A percentile compares a stretch with the other conserved stretches of the same genome.
Evolutionary conservation across 345 rosid genomes (phyloP).

Genomic region (Corchorus olitorius): DNA sequence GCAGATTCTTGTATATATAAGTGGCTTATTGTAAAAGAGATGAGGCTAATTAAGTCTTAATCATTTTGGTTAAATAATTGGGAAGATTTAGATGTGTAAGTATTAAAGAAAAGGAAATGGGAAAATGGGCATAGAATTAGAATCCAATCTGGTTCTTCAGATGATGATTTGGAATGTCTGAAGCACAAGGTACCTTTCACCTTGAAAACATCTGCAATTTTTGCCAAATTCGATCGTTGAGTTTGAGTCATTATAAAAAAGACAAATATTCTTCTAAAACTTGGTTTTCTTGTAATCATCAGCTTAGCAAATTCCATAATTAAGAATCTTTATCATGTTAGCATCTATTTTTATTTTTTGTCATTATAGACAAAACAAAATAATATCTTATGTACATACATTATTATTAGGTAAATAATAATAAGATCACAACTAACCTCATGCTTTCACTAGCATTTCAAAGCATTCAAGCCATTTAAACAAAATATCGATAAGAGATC

Average conservation of each 20-base stretch:
- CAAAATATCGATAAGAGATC: too few relatives aligned
- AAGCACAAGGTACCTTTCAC: constrained; percentile 21
- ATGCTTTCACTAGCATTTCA: not conserved
- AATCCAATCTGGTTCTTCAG: not conserved
- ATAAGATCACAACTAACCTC: not conserved
- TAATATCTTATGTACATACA: too few relatives aligned
- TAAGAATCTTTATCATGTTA: constrained; percentile 9
- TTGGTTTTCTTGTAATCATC: constrained; percentile 35
- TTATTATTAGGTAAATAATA: too few relatives aligned
- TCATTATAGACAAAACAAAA: too few relatives aligned
- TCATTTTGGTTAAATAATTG: not conserved
- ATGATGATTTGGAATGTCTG: constrained; percentile 17
- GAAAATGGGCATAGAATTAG: constrained; percentile 1
- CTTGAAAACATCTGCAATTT: constrained; percentile 19
- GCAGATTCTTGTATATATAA: not conserved
- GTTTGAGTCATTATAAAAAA: not conserved
- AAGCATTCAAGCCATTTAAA: not conserved
- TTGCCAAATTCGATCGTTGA: not conserved
- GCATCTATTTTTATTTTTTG: not conserved
- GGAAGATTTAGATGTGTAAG: not conserved
- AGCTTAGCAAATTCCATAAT: constrained; percentile 28
- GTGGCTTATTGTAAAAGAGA: not conserved
- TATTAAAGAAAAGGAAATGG: not conserved
- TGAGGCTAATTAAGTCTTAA: not conserved
- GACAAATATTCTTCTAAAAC: not conserved